Evolutionary conservation across 495 filamentous ascomycete genomes (phyloP), one percentile per base, ranked within the genome.

Genomic region (Aspergillus carlsbadensis): DNA sequence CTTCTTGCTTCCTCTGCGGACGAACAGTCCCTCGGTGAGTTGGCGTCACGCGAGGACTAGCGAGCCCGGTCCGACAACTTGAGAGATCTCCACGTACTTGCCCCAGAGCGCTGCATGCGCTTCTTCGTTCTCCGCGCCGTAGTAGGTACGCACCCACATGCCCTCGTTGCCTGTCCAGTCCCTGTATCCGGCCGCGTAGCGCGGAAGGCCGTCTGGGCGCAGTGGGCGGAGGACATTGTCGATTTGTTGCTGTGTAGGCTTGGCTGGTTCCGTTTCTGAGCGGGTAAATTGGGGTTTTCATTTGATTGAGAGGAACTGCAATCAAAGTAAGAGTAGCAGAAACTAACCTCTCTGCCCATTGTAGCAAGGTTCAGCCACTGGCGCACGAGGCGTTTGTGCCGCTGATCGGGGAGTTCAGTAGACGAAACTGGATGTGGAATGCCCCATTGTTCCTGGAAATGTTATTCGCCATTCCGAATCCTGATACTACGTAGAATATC

Each of bases 401-500:
- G 39, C 39, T 42, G n/a, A 15, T 42, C 39, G 39, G 17, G 39
- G 3, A 20, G 14, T 42, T 42, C 39, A 20, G 17, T 20, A 3
- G 17, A 4, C 39, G 17, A 18, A 15, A 18, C 39, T 20, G 39
- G 39, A 20, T 42, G 14, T 8, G 39, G 39, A 6, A 15, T 42
- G 39, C 18, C 39, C 39, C 39, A 42, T 42, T 42, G 39, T 42
- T 42, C 39, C 39, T 42, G 39, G 17, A 42, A 42, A 42, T 29
- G 3, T 46, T 14, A 46, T 46, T 46, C 43, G 31, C 43, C 17
- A n/a, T n/a, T n/a, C n/a, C n/a, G n/a, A n/a, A n/a, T n/a, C n/a
- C n/a, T n/a, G n/a, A n/a, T n/a, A n/a, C n/a, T n/a, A n/a, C n/a
- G n/a, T n/a, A n/a, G n/a, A n/a, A n/a, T n/a, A n/a, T n/a, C n/a